These are phyloP conservation scores for Phaeolepiota aurea DNA, from an alignment of 768 basidiomycete genomes.

Conservation along the genomic window DNA sequence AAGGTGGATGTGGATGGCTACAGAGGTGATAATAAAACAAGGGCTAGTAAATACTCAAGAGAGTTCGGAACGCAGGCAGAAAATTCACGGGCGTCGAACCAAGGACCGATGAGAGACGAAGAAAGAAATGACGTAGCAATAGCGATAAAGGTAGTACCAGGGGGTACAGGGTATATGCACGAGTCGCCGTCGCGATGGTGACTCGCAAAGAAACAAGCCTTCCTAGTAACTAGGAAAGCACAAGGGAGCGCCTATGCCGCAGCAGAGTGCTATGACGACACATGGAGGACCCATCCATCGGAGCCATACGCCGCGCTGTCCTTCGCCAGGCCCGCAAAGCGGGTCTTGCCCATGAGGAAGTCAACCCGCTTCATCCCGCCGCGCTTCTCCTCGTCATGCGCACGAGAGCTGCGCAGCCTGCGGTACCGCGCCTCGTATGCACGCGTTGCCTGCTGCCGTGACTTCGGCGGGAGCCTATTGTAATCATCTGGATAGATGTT, in stretches of 20 bases:
- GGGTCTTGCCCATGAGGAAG: conserved; percentile 38
- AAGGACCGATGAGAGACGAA: neutral
- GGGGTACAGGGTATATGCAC: neutral
- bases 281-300: neutral
- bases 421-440: conserved; percentile 42
- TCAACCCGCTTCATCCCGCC: conserved; percentile 52
- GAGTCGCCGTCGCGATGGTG: neutral
- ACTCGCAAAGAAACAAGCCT: too few species aligned
- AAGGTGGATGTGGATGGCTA: too few species aligned
- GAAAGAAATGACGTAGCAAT: neutral
- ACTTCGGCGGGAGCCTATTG: conserved; percentile 22
- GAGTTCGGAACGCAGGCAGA: neutral
- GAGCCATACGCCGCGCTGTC: neutral
- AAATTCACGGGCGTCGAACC: neutral
- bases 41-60: too few species aligned
- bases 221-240: too few species aligned
- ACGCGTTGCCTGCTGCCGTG: conserved; percentile 26
- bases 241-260: too few species aligned
- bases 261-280: neutral
- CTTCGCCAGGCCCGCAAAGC: conserved; percentile 40
- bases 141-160: neutral
- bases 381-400: conserved; percentile 35
- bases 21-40: too few species aligned
- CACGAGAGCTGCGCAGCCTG: conserved; percentile 21
- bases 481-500: conserved; percentile 26